Evolutionary conservation across 805 yeast genomes (phyloP).

Genomic region (Candida fluviatilis): DNA sequence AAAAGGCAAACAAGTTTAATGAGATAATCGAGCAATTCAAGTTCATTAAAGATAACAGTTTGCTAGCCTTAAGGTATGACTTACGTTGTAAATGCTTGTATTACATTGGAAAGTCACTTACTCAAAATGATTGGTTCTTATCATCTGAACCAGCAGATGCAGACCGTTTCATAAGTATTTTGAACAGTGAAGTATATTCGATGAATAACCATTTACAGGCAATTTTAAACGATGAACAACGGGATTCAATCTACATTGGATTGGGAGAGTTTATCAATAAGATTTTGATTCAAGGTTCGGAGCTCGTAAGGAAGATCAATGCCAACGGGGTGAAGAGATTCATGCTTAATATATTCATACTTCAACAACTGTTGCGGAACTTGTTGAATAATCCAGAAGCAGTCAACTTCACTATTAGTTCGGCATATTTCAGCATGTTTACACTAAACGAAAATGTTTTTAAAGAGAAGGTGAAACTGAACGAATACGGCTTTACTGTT

Average conservation of each 20-base stretch:
- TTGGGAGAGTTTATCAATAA: constrained; percentile 49
- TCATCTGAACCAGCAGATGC: constrained; percentile 54
- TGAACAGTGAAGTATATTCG: constrained; percentile 46
- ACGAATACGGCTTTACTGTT: constrained; percentile 31
- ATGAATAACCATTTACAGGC: constrained; percentile 41
- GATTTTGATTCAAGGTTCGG: constrained; percentile 50
- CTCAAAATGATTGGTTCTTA: constrained; percentile 48
- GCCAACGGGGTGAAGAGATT: constrained; percentile 56
- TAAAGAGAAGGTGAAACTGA: constrained; percentile 32
- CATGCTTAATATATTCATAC: constrained; percentile 55
- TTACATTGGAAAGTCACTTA: constrained; percentile 46
- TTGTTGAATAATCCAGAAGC: constrained; percentile 48
- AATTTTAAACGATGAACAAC: constrained; percentile 28
- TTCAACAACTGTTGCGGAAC: constrained; percentile 67
- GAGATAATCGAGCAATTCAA: constrained; percentile 29
- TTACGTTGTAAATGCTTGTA: constrained; percentile 50
- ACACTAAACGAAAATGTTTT: constrained; percentile 46
- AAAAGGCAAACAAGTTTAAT: constrained; percentile 32
- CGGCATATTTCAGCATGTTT: constrained; percentile 54
- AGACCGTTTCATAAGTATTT: constrained; percentile 48
- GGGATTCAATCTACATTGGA: constrained; percentile 38
- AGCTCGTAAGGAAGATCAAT: constrained; percentile 47
- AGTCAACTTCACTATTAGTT: constrained; percentile 50
- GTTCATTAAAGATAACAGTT: constrained; percentile 31
- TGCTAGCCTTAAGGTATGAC: constrained; percentile 54